A percentile compares a stretch with the other conserved stretches of the same genome.
Evolutionary conservation across 2,329 filamentous ascomycete genomes (phyloP).

Genomic region (Fusarium clavum): DNA sequence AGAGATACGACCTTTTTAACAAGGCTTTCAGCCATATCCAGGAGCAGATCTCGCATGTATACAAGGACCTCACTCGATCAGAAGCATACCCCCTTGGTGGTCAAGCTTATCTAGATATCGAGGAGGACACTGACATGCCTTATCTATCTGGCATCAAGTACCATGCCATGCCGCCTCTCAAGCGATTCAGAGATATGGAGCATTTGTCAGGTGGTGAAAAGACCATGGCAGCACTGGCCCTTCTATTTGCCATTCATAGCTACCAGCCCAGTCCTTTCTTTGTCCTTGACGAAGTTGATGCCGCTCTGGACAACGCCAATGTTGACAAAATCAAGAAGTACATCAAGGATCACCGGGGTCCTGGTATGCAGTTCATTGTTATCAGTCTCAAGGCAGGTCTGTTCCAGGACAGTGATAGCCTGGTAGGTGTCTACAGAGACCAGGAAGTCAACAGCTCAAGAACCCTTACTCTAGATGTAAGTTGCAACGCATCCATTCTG

Average conservation of each 20-base stretch:
- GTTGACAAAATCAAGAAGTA: constrained; percentile 97
- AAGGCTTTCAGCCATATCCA: constrained; percentile 95
- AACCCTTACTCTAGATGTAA: constrained; percentile 94
- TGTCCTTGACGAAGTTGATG: constrained; percentile 97
- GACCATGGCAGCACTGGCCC: constrained; percentile 96
- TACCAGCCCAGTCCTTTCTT: constrained; percentile 98
- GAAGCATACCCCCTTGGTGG: constrained; percentile 94
- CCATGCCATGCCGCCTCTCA: constrained; percentile 97
- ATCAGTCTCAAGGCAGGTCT: constrained; percentile 95
- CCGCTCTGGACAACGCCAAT: constrained; percentile 97
- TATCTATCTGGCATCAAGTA: constrained; percentile 98
- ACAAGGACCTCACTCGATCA: constrained; percentile 93
- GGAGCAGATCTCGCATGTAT: constrained; percentile 92
- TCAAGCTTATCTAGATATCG: constrained; percentile 86
- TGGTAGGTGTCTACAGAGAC: constrained; percentile 96
- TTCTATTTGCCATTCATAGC: constrained; percentile 95
- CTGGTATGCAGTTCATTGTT: constrained; percentile 99
- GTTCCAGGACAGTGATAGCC: constrained; percentile 95
- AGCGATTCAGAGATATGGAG: constrained; percentile 99
- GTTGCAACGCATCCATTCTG: constrained; percentile 51
- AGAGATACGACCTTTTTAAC: constrained; percentile 91
- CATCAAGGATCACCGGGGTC: constrained; percentile 91
- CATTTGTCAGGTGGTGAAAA: constrained; percentile 97
- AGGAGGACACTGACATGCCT: constrained; percentile 94
- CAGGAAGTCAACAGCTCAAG: constrained; percentile 93